Percentiles rank a stretch among this genome's conserved stretches.
These are phyloP conservation scores for Trypanosoma scelopori DNA, from an alignment of 208 protist genomes.

Conservation along the genomic window DNA sequence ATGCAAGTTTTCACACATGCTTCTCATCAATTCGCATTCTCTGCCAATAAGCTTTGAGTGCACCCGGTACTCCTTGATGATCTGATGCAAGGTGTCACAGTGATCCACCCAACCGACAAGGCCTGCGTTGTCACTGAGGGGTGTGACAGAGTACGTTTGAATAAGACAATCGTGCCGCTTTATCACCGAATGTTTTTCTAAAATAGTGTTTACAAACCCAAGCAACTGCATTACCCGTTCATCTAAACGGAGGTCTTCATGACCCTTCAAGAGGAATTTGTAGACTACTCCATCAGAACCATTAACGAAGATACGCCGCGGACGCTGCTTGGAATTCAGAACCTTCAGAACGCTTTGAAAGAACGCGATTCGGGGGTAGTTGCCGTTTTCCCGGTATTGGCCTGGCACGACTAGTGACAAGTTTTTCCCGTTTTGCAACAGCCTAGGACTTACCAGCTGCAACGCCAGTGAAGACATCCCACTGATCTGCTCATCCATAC, in stretches of 20 bases:
- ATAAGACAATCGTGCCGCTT: slow-evolving; percentile 89
- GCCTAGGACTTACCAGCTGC: slow-evolving; percentile 91
- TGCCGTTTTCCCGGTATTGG: slow-evolving; percentile 88
- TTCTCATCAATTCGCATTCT: slow-evolving; percentile 91
- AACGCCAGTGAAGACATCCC: slow-evolving; percentile 95
- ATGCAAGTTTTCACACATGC: slow-evolving; percentile 92
- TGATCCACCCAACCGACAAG: slow-evolving; percentile 99
- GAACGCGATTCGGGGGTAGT: slow-evolving; percentile 76
- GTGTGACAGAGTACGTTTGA: slow-evolving; percentile 97
- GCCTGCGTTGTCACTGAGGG: slow-evolving; percentile 98
- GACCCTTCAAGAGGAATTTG: slow-evolving; percentile 99
- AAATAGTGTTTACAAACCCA: slow-evolving; percentile 98
- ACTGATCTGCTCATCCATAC: slow-evolving; percentile 95
- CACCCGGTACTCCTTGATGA: slow-evolving; percentile 91
- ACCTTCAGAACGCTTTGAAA: slow-evolving; percentile 90
- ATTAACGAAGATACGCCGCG: slow-evolving; percentile 96
- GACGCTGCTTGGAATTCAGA: slow-evolving; percentile 99
- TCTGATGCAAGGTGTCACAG: slow-evolving; percentile 92
- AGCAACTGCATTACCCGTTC: slow-evolving; percentile 99
- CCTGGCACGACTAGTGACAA: slow-evolving; percentile 98
- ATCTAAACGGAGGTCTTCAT: slow-evolving; percentile 98
- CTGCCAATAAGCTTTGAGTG: slow-evolving; percentile 87
- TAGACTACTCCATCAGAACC: slow-evolving; percentile 97
- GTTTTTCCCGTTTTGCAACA: slow-evolving; percentile 89
- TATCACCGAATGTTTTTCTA: slow-evolving; percentile 93